Conservation (phyloP, 805 yeast genomes). For the Ogataea paraovalis region DNA sequence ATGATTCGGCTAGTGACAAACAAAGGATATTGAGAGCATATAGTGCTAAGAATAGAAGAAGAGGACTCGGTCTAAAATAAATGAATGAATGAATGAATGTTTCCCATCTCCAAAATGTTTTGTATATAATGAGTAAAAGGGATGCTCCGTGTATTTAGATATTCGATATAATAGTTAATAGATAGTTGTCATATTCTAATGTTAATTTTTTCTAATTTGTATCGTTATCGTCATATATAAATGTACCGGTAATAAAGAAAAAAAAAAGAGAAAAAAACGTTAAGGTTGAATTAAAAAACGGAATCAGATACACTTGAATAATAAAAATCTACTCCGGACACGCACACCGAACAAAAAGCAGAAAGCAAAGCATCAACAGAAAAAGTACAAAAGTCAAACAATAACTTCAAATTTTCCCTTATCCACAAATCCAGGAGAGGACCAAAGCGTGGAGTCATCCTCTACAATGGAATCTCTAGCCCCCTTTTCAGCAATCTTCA, state of each 20-base stretch:
- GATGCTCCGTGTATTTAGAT: not conserved
- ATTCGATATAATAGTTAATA: not conserved
- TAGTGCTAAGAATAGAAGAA: conserved; percentile 25
- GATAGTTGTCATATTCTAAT: not conserved
- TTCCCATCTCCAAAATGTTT: not conserved
- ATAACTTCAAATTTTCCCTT: conserved; percentile 33
- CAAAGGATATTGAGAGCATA: conserved; percentile 31
- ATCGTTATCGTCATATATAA: not conserved
- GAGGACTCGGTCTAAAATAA: not conserved
- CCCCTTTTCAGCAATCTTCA: conserved; percentile 20
- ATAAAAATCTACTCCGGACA: no score
- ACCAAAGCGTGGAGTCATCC: conserved; percentile 25
- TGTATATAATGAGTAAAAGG: not conserved
- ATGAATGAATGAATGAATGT: not conserved
- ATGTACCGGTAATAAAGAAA: not conserved
- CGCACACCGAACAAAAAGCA: not conserved
- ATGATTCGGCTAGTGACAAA: conserved; percentile 17
- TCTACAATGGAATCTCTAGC: conserved; percentile 17
- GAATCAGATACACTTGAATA: not conserved
- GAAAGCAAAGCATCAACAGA: not conserved
- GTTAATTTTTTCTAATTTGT: not conserved
- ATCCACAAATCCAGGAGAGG: conserved; percentile 24
- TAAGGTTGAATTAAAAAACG: not conserved
- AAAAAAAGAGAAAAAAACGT: not conserved
- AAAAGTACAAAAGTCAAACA: conserved; percentile 7